Evolutionary conservation across 228 moss, liverwort and hornwort genomes (phyloP), one percentile per base, ranked within the genome.

Genomic region (Sphagnum magellanicum): DNA sequence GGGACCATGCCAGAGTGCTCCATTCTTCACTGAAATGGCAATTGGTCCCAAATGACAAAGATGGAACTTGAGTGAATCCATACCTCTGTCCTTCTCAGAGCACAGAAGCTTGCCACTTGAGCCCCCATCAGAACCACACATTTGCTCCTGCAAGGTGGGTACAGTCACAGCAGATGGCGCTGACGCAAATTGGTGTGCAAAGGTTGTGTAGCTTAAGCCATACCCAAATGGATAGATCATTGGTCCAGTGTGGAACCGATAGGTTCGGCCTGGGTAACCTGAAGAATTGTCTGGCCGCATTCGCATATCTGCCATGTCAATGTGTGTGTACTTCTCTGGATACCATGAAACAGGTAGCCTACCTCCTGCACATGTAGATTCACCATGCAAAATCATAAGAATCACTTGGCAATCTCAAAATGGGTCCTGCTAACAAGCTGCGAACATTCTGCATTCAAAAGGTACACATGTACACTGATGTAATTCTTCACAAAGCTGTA

Each of bases 301-400:
- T 9, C 73, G 69, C 94, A 95, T 95, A 55, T 95, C 75, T 1
- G 88, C 75, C 92, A 95, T 95, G 58, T 74, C 68, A 1, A 85
- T 73, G 13, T 81, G 60, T 4, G 85, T 85, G 53, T 86, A 90
- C 3, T 79, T 72, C 60, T 92, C 82, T 0, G 90, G 87, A 51
- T 95, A 95, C 94, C 92, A 95, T 11, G 94, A 88, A 1, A 92
- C 51, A 2, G 94, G 94, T 16, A 95, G 71, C 17, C 84, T 86
- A 3, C 94, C 94, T 1, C 92, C 87, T 87, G 80, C 63, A 66
- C 1, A 65, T 5, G 49, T 16, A 62, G 6, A 47, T 32, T 2
- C 32, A 32, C 32, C 32, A 32, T 32, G 32, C 32, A 32, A 32
- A 32, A 32, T 32, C 32, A 32, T 32, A 32, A 32, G 32, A 32